Percentiles rank a stretch among this genome's conserved stretches.
These are phyloP conservation scores for Cercospora sp. DNA, from an alignment of 2,329 filamentous ascomycete species.

Conservation along the genomic window DNA sequence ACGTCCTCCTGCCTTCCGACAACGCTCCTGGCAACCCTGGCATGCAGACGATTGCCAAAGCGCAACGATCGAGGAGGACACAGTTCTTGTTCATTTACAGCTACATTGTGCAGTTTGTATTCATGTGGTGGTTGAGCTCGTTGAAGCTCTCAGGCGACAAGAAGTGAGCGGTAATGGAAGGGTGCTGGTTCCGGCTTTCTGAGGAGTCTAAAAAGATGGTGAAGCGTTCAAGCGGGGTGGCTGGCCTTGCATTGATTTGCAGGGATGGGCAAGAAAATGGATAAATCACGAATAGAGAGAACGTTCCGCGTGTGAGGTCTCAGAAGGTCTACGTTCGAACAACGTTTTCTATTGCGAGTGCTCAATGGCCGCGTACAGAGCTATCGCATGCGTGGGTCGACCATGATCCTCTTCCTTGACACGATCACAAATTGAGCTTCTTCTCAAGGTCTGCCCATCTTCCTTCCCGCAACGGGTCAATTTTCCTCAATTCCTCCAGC, in stretches of 20 bases:
- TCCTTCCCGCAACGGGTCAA: conserved; percentile 73
- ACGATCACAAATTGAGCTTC: conserved; percentile 43
- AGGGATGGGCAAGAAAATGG: background rate
- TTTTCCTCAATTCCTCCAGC: conserved; percentile 64
- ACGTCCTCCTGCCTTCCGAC: conserved; percentile 87
- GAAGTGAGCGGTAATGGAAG: conserved; percentile 12
- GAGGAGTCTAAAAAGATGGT: background rate
- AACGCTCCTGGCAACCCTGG: conserved; percentile 62
- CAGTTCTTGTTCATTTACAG: conserved; percentile 94
- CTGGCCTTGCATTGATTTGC: background rate
- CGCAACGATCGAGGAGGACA: conserved; percentile 82
- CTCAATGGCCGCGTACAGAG: background rate
- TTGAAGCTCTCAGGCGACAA: conserved; percentile 38
- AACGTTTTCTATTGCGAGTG: background rate
- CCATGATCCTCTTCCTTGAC: background rate
- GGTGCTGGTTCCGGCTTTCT: background rate
- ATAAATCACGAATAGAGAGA: background rate
- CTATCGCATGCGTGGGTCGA: background rate
- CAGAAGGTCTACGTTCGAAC: background rate
- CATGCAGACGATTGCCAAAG: conserved; percentile 73
- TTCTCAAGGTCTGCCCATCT: conserved; percentile 72
- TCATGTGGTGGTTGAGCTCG: conserved; percentile 80
- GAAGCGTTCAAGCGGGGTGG: conserved; percentile 22
- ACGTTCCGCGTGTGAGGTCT: background rate
- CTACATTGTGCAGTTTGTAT: conserved; percentile 87